phyloP scores from a whole-genome alignment of 208 protist species.

The Crithidia bombi region DNA sequence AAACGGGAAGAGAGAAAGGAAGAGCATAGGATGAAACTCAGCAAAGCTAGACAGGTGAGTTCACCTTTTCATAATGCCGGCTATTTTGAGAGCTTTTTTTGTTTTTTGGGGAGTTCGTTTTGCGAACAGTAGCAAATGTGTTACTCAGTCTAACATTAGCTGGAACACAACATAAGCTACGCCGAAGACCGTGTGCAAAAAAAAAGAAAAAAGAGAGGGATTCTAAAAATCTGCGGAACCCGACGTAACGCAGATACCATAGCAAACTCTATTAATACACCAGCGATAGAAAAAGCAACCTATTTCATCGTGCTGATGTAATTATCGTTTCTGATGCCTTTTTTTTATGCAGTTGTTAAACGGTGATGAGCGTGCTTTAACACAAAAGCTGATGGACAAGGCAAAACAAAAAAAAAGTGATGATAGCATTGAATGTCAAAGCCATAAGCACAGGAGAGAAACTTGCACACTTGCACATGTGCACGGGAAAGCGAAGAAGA shows the following conservation, averaged over 20 bases:
- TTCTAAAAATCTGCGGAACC: no score
- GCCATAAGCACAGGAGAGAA: not conserved
- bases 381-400: not conserved
- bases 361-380: not conserved
- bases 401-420: slow-evolving; percentile 1
- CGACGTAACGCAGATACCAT: no score
- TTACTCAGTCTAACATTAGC: no score
- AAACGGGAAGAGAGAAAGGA: slow-evolving; percentile 13
- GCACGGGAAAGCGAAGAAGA: not conserved
- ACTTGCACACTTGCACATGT: no score
- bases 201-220: not conserved
- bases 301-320: no score
- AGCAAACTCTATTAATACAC: not conserved
- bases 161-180: no score
- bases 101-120: no score
- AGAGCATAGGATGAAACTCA: not conserved
- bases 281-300: not conserved
- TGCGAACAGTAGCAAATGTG: no score
- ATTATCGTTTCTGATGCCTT: no score
- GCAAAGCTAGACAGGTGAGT: not conserved
- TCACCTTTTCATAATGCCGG: not conserved
- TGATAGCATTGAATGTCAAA: not conserved
- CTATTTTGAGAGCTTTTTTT: slow-evolving; percentile 4
- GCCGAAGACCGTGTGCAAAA: no score
- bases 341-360: not conserved